Conservation (phyloP, 2,329 filamentous ascomycete genomes). For the Thelonectria discophora region DNA sequence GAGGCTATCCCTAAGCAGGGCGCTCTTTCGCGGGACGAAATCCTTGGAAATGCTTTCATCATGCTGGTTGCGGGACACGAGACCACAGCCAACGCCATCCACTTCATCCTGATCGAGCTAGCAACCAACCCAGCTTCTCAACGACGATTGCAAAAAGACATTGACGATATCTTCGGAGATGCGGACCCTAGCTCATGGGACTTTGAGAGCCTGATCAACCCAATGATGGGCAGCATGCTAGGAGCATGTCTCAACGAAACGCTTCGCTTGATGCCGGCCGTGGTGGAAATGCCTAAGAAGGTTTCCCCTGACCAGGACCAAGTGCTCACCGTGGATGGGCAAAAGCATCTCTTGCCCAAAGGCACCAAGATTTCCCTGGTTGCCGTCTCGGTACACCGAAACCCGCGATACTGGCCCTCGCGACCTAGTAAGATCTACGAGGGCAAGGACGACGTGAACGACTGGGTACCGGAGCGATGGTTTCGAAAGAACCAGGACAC, state of each 20-base stretch:
- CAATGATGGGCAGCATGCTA: constrained; percentile 73
- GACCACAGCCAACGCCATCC: constrained; percentile 78
- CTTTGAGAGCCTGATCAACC: constrained; percentile 73
- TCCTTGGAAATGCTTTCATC: constrained; percentile 76
- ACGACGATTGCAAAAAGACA: constrained; percentile 71
- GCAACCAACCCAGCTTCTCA: constrained; percentile 73
- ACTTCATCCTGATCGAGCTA: constrained; percentile 75
- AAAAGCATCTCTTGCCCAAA: constrained; percentile 65
- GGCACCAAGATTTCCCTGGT: constrained; percentile 64
- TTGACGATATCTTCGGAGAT: constrained; percentile 71
- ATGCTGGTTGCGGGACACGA: constrained; percentile 81
- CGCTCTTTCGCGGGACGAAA: constrained; percentile 67
- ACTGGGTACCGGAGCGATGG: constrained; percentile 80
- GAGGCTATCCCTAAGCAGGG: constrained; percentile 39
- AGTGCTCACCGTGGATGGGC: constrained; percentile 66
- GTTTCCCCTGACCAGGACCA: constrained; percentile 61
- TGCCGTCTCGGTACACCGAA: constrained; percentile 67
- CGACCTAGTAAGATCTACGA: constrained; percentile 55
- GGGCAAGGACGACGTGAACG: constrained; percentile 65
- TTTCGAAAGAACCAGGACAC: constrained; percentile 53
- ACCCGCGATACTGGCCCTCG: constrained; percentile 77
- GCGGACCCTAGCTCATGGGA: constrained; percentile 70
- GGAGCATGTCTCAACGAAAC: constrained; percentile 83
- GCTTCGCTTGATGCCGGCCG: constrained; percentile 75
- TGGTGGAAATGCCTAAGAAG: constrained; percentile 76